A percentile compares a stretch with the other conserved stretches of the same genome.
Conservation (phyloP, 1,284 basidiomycete genomes). For the Vanrija pseudolonga region DNA sequence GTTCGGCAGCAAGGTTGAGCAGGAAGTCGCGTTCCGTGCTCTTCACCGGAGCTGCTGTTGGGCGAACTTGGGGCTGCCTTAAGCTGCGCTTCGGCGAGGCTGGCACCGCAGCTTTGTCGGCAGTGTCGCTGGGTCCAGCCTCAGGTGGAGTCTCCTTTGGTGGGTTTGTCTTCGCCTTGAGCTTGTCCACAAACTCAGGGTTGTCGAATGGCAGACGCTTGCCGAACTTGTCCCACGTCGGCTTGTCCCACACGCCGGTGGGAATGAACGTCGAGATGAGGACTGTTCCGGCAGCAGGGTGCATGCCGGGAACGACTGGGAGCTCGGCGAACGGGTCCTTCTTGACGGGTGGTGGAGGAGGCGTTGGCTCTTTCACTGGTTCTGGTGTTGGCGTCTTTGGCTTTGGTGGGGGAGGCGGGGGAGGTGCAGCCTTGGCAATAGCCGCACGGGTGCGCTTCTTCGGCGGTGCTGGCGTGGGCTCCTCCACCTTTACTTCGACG, state of each 20-base stretch:
- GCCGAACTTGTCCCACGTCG: slow-evolving; percentile 29
- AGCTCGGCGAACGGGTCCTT: slow-evolving; percentile 11
- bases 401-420: slow-evolving; percentile 2
- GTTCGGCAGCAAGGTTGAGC: slow-evolving; percentile 34
- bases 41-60: not conserved
- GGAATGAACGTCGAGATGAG: slow-evolving; percentile 37
- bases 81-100: not conserved
- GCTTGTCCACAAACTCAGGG: slow-evolving; percentile 20
- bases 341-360: slow-evolving; percentile 1
- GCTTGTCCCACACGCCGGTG: slow-evolving; percentile 23
- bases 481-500: not conserved
- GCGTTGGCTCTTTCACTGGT: slow-evolving; percentile 5
- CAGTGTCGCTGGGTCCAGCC: not conserved
- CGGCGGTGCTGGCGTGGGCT: not conserved
- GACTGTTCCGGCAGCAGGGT: slow-evolving; percentile 31
- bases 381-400: slow-evolving; percentile 7
- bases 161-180: not conserved
- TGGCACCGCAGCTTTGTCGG: not conserved
- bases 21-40: slow-evolving; percentile 5
- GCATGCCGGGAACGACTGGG: slow-evolving; percentile 25
- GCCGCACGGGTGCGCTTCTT: slow-evolving; percentile 19
- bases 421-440: slow-evolving; percentile 10
- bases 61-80: not conserved
- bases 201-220: slow-evolving; percentile 36
- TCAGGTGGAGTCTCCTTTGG: not conserved